Evolutionary conservation across 257 asterid genomes (phyloP).

Genomic region (Euphrasia confusa): DNA sequence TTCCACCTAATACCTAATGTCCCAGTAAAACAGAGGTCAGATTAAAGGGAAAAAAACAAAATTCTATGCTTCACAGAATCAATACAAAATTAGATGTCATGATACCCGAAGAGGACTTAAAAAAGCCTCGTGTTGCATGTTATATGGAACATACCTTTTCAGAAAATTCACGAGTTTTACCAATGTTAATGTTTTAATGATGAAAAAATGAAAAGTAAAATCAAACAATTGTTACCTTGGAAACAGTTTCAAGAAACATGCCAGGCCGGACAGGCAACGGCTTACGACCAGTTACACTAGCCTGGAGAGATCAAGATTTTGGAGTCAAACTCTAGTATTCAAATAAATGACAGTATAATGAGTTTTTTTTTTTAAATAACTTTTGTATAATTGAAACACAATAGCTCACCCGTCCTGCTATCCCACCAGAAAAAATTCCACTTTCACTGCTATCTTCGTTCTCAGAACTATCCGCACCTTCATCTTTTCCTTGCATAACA

Average conservation of each 20-base stretch:
- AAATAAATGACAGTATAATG: not conserved
- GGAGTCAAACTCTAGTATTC: constrained; percentile 25
- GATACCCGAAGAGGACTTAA: constrained; percentile 4
- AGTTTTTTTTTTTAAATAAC: constrained; percentile 2
- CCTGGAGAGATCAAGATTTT: constrained; percentile 50
- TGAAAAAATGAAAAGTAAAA: not conserved
- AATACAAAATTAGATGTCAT: constrained; percentile 4
- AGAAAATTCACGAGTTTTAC: not conserved
- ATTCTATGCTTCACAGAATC: not conserved
- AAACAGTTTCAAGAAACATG: constrained; percentile 95
- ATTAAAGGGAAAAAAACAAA: constrained; percentile 6
- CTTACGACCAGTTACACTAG: constrained; percentile 64
- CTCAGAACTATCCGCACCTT: constrained; percentile 58
- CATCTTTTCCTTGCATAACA: constrained; percentile 86
- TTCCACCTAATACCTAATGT: constrained; percentile 81
- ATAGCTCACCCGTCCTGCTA: constrained; percentile 71
- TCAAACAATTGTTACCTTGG: constrained; percentile 59
- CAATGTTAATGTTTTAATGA: not conserved
- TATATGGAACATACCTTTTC: not conserved
- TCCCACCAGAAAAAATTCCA: constrained; percentile 39
- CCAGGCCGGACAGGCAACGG: constrained; percentile 95
- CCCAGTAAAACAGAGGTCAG: constrained; percentile 25
- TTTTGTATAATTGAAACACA: constrained; percentile 6
- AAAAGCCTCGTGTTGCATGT: not conserved
- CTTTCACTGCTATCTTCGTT: constrained; percentile 32